Conservation (phyloP, 495 filamentous ascomycete genomes). For the Aspergillus kassunensis region DNA sequence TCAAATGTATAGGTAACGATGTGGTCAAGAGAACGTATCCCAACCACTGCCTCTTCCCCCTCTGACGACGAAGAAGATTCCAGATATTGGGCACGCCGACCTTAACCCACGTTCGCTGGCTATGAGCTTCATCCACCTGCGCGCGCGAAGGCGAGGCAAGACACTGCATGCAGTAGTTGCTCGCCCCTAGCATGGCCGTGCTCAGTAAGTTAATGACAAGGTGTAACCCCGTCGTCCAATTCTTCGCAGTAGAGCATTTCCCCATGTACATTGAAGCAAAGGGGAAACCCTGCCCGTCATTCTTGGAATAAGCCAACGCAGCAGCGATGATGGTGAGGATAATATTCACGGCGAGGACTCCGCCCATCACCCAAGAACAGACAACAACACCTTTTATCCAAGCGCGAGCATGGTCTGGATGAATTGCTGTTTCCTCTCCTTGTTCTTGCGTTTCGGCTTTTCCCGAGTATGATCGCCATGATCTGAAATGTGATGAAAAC, state of each 20-base stretch:
- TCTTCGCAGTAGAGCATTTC: neutral
- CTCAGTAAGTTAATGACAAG: constrained; percentile 9
- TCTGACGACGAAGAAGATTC: neutral
- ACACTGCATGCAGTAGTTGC: constrained; percentile 16
- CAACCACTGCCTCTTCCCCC: neutral
- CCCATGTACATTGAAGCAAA: constrained; percentile 1
- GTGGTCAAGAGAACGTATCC: neutral
- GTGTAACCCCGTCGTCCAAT: constrained; percentile 11
- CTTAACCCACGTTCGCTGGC: neutral
- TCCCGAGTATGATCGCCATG: neutral
- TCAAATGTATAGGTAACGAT: constrained; percentile 11
- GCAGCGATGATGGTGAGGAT: constrained; percentile 8
- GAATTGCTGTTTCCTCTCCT: too few relatives aligned
- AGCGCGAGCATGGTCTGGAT: neutral
- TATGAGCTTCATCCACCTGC: constrained; percentile 9
- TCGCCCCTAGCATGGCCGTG: constrained; percentile 7
- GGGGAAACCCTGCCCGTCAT: neutral
- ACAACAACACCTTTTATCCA: constrained; percentile 9
- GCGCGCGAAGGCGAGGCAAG: constrained; percentile 6
- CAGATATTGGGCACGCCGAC: constrained; percentile 1
- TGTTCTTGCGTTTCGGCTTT: neutral
- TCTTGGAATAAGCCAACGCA: neutral
- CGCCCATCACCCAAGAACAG: constrained; percentile 1
- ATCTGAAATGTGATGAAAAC: neutral
- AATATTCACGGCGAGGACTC: constrained; percentile 2